A percentile compares a stretch with the other conserved stretches of the same genome.
Conservation (phyloP, 2,329 filamentous ascomycete species). For the Penicillium griseofulvum region DNA sequence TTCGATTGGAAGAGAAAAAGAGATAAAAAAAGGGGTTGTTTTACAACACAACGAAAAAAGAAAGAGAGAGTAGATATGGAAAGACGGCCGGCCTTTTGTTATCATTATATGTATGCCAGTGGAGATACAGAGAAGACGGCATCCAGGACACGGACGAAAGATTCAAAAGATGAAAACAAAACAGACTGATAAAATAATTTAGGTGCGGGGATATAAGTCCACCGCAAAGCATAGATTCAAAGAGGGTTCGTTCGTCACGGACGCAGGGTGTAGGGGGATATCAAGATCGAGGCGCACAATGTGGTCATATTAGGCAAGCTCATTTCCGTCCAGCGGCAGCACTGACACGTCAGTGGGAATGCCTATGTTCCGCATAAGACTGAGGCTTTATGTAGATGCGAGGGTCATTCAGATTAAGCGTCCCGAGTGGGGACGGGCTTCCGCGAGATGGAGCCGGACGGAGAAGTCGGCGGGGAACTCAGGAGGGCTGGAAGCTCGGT, state of each 20-base stretch:
- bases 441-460: slow-evolving; percentile 45
- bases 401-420: slow-evolving; percentile 15
- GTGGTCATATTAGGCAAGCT: slow-evolving; percentile 16
- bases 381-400: slow-evolving; percentile 2
- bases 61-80: neutral
- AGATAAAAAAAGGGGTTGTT: neutral
- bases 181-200: neutral
- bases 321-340: slow-evolving; percentile 18
- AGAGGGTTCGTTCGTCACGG: slow-evolving; percentile 20
- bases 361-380: slow-evolving; percentile 7
- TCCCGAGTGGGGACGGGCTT: slow-evolving; percentile 58
- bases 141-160: slow-evolving; percentile 10
- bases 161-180: neutral
- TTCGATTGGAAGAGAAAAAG: neutral
- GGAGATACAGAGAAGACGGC: neutral
- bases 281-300: neutral
- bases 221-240: slow-evolving; percentile 7
- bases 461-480: slow-evolving; percentile 32
- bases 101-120: slow-evolving; percentile 4
- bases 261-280: slow-evolving; percentile 11
- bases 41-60: neutral
- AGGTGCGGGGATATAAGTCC: neutral
- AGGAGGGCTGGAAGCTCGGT: slow-evolving; percentile 45
- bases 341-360: slow-evolving; percentile 8
- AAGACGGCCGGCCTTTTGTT: neutral